Evolutionary conservation across 192 early-diverging fungal genomes (phyloP), one percentile per base, ranked within the genome.

Genomic region (Gaertneriomyces semiglobifer): DNA sequence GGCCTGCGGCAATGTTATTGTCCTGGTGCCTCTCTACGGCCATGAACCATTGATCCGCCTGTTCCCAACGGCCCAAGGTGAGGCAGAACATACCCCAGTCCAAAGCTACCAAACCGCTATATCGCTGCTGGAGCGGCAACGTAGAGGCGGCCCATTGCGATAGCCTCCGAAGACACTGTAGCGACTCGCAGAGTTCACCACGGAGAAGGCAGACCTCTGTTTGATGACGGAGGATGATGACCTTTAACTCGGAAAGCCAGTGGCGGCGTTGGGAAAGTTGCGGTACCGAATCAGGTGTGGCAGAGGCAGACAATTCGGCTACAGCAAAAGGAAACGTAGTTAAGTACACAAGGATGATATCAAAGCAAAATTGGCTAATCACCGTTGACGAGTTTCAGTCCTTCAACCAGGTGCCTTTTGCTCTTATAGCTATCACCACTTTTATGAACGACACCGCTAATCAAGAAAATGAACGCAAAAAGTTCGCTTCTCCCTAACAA

Each of bases 51-150:
- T n/a, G 4, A 19, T 25, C 39, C 25, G 69, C 62, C 20, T 5
- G 11, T 14, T 58, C 62, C 10, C 20, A 58, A 3, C 39, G 41
- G 8, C 62, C 62, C 2, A 48, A 44, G 7, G 69, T 56, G 47
- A 58, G 69, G 44, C 50, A 65, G 2, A 71, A 53, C 56, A 71
- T 56, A 6, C 55, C 69, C 69, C 69, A 71, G 33, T 65, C 57
- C 2, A 58, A 43, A n/a, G 54, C 14, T 5, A 65, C 45, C 10
- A 63, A 9, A 44, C 38, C 19, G 10, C 47, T 44, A 41, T 50
- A 33, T 12, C 33, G 46, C 51, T 33, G 39, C 69, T 54, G 59
- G 12, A 71, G 61, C 4, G n/a, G 6, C 6, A 56, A 5, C 25
- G 63, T 38, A 12, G 44, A 10, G 12, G 18, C 8, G 33, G 18